Percentiles rank a stretch among this genome's conserved stretches.
phyloP scores from a whole-genome alignment of 805 yeast genomes.

The Nakazawaea peltata region DNA sequence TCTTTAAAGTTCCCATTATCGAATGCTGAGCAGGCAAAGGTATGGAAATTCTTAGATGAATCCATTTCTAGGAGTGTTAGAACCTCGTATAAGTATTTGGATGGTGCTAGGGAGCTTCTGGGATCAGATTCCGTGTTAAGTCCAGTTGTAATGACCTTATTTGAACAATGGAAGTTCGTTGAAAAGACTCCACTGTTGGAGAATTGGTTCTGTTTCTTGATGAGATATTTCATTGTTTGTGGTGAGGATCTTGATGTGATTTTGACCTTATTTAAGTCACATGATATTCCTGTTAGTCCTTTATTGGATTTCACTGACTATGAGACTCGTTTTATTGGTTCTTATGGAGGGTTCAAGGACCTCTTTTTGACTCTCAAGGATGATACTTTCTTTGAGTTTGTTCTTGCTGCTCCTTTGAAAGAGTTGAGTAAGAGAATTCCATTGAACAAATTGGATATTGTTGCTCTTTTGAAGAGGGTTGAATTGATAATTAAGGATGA shows the following conservation, averaged over 20 bases:
- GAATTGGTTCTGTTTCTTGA: slow-evolving; percentile 44
- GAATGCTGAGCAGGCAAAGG: slow-evolving; percentile 16
- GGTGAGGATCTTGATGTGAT: slow-evolving; percentile 47
- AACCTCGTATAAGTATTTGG: slow-evolving; percentile 82
- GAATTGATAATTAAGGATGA: slow-evolving; percentile 20
- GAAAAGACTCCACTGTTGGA: slow-evolving; percentile 21
- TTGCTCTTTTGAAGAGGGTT: slow-evolving; percentile 35
- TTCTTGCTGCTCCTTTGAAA: slow-evolving; percentile 22
- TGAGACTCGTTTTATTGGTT: slow-evolving; percentile 3
- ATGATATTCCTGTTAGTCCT: slow-evolving; percentile 2
- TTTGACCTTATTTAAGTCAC: slow-evolving; percentile 10
- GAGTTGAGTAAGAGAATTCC: slow-evolving; percentile 30
- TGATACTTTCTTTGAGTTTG: slow-evolving; percentile 25
- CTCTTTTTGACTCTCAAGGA: slow-evolving; percentile 10
- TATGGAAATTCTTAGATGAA: slow-evolving; percentile 71
- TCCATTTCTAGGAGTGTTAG: slow-evolving; percentile 60
- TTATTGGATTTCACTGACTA: slow-evolving; percentile 7
- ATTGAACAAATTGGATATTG: slow-evolving; percentile 37
- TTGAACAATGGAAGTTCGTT: slow-evolving; percentile 66
- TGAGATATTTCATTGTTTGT: slow-evolving; percentile 37
- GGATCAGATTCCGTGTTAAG: slow-evolving; percentile 27
- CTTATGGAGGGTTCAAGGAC: slow-evolving; percentile 2
- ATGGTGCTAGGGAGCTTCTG: slow-evolving; percentile 28
- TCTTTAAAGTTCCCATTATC: slow-evolving; percentile 28
- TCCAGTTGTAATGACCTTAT: slow-evolving; percentile 46